A percentile compares a stretch with the other conserved stretches of the same genome.
phyloP scores from a whole-genome alignment of 2,329 filamentous ascomycete species.

The Diaporthe australafricana region DNA sequence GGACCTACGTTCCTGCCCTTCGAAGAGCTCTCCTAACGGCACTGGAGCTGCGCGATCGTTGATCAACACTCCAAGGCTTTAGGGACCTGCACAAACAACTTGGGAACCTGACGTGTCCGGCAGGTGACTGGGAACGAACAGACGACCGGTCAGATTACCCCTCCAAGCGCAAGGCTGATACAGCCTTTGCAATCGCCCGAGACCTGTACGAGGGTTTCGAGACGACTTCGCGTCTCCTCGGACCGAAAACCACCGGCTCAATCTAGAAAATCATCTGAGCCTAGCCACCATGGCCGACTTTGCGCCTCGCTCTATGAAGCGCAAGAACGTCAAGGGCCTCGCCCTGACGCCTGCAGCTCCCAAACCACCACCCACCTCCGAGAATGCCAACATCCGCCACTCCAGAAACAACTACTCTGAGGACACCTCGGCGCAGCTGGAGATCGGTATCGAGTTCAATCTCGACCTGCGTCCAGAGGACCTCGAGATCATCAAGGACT shows the following conservation, averaged over 20 bases:
- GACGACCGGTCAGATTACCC: conserved; percentile 12
- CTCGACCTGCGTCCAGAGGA: conserved; percentile 93
- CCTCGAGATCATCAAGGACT: conserved; percentile 90
- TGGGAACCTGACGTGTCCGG: background rate
- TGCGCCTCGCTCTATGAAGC: conserved; percentile 87
- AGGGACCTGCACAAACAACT: background rate
- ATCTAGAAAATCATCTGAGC: conserved; percentile 14
- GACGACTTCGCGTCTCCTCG: conserved; percentile 2
- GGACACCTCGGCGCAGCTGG: conserved; percentile 76
- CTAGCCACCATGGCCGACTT: conserved; percentile 70
- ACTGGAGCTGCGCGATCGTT: background rate
- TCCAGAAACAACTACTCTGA: conserved; percentile 66
- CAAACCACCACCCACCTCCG: conserved; percentile 77
- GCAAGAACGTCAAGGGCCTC: conserved; percentile 98
- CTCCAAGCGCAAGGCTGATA: conserved; percentile 24
- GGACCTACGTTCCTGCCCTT: background rate
- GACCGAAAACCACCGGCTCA: background rate
- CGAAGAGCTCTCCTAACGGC: background rate
- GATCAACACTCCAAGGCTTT: background rate
- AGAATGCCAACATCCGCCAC: conserved; percentile 73
- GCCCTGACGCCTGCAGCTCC: conserved; percentile 84
- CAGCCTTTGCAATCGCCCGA: conserved; percentile 21
- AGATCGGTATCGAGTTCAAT: conserved; percentile 98
- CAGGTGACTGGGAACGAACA: conserved; percentile 11
- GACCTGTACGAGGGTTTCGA: conserved; percentile 3